Conservation (phyloP, 495 filamentous ascomycete genomes). For the Podospora anserina region DNA sequence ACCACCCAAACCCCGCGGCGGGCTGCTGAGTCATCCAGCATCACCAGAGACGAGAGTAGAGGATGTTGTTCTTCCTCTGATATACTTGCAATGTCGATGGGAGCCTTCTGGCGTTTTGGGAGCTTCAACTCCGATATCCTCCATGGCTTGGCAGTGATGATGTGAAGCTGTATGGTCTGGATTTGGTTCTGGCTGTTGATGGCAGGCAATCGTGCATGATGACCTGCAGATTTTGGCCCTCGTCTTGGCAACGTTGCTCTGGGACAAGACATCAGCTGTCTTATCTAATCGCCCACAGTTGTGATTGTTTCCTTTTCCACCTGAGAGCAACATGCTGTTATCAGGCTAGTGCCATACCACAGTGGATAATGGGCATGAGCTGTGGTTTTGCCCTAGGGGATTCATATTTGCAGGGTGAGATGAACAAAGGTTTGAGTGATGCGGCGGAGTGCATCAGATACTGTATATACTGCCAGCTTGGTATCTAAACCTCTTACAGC, state of each 20-base stretch:
- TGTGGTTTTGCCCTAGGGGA: no score
- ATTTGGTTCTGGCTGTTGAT: neutral
- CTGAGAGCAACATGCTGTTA: neutral
- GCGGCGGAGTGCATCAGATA: neutral
- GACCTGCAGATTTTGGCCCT: constrained; percentile 10
- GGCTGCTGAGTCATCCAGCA: neutral
- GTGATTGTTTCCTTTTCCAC: no score
- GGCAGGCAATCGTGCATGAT: constrained; percentile 8
- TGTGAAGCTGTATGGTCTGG: neutral
- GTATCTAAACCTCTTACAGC: neutral
- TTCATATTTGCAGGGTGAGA: neutral
- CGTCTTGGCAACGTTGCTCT: constrained; percentile 2
- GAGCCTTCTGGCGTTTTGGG: neutral
- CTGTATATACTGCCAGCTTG: neutral
- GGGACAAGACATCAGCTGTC: neutral
- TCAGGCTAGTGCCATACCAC: no score
- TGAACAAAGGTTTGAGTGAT: neutral
- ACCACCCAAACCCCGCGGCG: constrained; percentile 21
- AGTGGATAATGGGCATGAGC: no score
- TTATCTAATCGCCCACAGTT: neutral
- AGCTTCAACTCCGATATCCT: neutral
- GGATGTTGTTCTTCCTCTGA: neutral
- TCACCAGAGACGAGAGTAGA: neutral
- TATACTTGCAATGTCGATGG: neutral
- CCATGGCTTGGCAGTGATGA: neutral